phyloP scores from a whole-genome alignment of 495 filamentous ascomycete genomes.

The Neurospora cerealis region DNA sequence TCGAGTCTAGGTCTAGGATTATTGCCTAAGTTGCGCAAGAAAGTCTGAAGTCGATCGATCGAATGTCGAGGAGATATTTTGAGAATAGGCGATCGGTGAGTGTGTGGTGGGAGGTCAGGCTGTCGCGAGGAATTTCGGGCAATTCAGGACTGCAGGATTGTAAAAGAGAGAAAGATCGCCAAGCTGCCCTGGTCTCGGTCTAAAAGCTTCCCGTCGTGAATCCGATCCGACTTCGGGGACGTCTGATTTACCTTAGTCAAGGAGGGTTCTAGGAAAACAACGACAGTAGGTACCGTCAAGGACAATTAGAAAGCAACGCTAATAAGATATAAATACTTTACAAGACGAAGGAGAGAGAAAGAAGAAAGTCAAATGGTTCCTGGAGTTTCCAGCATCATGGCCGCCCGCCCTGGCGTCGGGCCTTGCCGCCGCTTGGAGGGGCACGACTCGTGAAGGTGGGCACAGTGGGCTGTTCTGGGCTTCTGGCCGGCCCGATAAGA shows the following conservation, averaged over 20 bases:
- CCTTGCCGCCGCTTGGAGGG: background rate
- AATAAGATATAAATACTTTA: background rate
- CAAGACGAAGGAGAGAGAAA: background rate
- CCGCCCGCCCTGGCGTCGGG: background rate
- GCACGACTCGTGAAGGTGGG: background rate
- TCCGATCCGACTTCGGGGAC: background rate
- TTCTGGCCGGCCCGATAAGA: background rate
- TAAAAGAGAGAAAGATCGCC: background rate
- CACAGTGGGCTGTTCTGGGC: background rate
- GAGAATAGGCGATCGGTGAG: background rate
- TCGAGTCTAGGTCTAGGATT: too few species aligned
- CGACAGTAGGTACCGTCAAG: background rate
- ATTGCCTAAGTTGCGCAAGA: too few species aligned
- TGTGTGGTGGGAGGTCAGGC: background rate
- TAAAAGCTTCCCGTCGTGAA: background rate
- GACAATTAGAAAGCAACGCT: background rate
- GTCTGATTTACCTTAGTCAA: background rate
- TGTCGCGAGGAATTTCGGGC: background rate
- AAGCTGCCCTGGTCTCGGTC: background rate
- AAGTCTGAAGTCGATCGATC: background rate
- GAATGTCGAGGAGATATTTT: background rate
- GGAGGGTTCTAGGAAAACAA: background rate
- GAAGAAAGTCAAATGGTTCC: background rate
- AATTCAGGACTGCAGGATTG: background rate
- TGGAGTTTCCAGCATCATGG: background rate